These are phyloP conservation scores for Lentinula sp. DNA, from an alignment of 768 basidiomycete species.

Conservation along the genomic window DNA sequence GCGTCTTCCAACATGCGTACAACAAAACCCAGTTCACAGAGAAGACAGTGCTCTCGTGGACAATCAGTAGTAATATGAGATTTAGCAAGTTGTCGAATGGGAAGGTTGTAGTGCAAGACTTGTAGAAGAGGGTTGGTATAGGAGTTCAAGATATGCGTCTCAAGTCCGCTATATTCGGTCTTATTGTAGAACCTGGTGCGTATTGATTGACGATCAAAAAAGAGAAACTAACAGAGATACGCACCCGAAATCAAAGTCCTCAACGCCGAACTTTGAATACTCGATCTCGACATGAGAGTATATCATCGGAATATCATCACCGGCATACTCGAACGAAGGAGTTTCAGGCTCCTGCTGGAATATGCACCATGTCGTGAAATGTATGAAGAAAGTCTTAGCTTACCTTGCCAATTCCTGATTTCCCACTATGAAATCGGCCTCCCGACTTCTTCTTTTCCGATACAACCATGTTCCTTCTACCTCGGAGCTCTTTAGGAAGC, in stretches of 20 bases:
- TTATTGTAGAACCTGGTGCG: slow-evolving; percentile 81
- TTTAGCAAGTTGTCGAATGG: slow-evolving; percentile 79
- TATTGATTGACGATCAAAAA: not conserved
- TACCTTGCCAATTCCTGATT: slow-evolving; percentile 44
- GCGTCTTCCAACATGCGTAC: slow-evolving; percentile 96
- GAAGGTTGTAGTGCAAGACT: slow-evolving; percentile 77
- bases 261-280: slow-evolving; percentile 97
- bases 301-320: slow-evolving; percentile 63
- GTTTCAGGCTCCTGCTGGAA: slow-evolving; percentile 47
- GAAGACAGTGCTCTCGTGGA: slow-evolving; percentile 82
- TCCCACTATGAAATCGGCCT: slow-evolving; percentile 85
- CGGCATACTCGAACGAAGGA: slow-evolving; percentile 43
- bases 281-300: slow-evolving; percentile 96
- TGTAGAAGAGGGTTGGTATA: slow-evolving; percentile 92
- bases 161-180: slow-evolving; percentile 85
- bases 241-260: slow-evolving; percentile 97
- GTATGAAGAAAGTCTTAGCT: slow-evolving; percentile 11
- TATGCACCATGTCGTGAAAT: not conserved
- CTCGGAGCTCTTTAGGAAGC: slow-evolving; percentile 79
- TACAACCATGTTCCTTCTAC: slow-evolving; percentile 71
- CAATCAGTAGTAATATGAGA: slow-evolving; percentile 90
- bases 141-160: slow-evolving; percentile 95
- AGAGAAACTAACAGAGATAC: slow-evolving; percentile 10
- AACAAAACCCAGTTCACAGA: slow-evolving; percentile 94
- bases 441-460: slow-evolving; percentile 46